Evolutionary conservation across 306 rosid species (phyloP).

Genomic region (Quercus dentata): DNA sequence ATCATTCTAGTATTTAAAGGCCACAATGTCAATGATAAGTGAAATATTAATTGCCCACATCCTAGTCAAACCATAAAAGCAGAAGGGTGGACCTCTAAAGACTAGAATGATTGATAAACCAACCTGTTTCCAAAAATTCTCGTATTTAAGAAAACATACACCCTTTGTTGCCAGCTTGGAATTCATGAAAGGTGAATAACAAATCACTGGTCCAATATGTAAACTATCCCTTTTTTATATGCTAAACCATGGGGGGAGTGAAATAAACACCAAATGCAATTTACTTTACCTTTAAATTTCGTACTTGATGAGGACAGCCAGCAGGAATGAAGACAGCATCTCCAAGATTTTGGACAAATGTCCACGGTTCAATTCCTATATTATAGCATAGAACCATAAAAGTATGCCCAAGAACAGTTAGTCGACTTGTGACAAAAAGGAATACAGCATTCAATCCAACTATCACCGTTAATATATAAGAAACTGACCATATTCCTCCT

Average conservation of each 20-base stretch:
- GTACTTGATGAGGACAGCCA: conserved; percentile 58
- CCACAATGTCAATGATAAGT: too few relatives aligned
- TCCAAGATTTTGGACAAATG: conserved; percentile 50
- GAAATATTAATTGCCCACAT: too few relatives aligned
- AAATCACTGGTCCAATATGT: not conserved
- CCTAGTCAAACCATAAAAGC: too few relatives aligned
- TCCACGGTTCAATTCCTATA: conserved; percentile 54
- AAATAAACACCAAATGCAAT: not conserved
- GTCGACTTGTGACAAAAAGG: too few relatives aligned
- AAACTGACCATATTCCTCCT: conserved; percentile 71
- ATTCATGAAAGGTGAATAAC: too few relatives aligned
- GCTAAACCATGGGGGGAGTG: not conserved
- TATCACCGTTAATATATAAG: not conserved
- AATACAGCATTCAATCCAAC: not conserved
- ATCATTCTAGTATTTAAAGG: too few relatives aligned
- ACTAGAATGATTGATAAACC: too few relatives aligned
- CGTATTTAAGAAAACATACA: too few relatives aligned
- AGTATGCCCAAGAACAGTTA: too few relatives aligned
- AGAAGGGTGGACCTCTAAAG: too few relatives aligned
- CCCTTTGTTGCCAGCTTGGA: too few relatives aligned
- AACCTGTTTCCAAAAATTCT: too few relatives aligned
- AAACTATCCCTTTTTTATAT: not conserved
- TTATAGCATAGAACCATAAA: not conserved
- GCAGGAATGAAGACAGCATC: conserved; percentile 58
- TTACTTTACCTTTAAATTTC: conserved; percentile 43